A percentile compares a stretch with the other conserved stretches of the same genome.
Evolutionary conservation across 2,329 filamentous ascomycete genomes (phyloP).

Genomic region (Sordariomycetes sp.): DNA sequence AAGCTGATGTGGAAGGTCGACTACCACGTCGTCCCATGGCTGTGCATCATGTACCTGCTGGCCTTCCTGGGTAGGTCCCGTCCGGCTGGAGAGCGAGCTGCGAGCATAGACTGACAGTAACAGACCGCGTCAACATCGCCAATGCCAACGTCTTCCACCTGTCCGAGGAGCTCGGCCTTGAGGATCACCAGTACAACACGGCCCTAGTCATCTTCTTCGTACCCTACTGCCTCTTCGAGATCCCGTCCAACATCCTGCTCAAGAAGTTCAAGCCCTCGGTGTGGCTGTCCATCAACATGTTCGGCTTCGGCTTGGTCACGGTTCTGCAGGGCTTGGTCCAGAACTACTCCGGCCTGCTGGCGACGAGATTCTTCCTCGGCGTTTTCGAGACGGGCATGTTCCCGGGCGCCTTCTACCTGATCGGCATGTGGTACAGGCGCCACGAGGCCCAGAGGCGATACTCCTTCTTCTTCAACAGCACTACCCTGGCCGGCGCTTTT

Average conservation of each 20-base stretch:
- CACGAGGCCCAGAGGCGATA: constrained; percentile 85
- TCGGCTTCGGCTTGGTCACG: constrained; percentile 69
- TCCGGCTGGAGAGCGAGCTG: no score
- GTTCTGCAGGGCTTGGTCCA: constrained; percentile 68
- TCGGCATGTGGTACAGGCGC: constrained; percentile 85
- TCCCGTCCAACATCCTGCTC: constrained; percentile 39
- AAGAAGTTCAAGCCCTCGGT: constrained; percentile 23
- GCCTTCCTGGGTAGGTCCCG: constrained; percentile 48
- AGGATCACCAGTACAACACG: constrained; percentile 58
- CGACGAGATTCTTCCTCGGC: constrained; percentile 80
- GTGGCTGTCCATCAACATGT: constrained; percentile 77
- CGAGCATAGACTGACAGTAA: neutral
- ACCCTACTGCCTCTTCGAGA: constrained; percentile 64
- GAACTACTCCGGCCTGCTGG: constrained; percentile 68
- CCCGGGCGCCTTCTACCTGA: constrained; percentile 51
- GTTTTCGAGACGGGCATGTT: constrained; percentile 70
- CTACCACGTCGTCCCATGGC: constrained; percentile 59
- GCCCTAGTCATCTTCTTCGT: constrained; percentile 76
- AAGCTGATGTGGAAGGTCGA: constrained; percentile 64
- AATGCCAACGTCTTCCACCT: constrained; percentile 65
- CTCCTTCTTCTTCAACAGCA: constrained; percentile 85
- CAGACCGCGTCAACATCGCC: constrained; percentile 66
- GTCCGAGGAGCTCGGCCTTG: constrained; percentile 50
- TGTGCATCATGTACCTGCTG: constrained; percentile 63
- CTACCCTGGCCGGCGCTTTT: constrained; percentile 73